Evolutionary conservation across 352 stramenopile genomes (phyloP).

Genomic region (Phytophthora citricola): DNA sequence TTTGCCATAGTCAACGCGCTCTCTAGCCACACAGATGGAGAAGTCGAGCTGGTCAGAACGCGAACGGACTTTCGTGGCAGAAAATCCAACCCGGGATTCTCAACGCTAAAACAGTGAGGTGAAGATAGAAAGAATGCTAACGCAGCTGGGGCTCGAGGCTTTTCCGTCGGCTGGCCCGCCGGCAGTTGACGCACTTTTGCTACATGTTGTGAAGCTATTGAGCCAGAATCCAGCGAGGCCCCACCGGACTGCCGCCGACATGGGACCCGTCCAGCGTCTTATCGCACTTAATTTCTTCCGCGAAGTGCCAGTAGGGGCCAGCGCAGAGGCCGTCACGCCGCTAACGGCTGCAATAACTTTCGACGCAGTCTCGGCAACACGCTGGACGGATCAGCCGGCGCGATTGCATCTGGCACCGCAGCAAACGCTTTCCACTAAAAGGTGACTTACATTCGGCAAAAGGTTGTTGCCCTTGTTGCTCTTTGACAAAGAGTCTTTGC

Average conservation of each 20-base stretch:
- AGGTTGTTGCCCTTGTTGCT: too few relatives aligned
- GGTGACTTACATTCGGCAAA: too few relatives aligned
- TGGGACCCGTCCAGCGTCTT: constrained; percentile 5
- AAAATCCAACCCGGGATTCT: constrained; percentile 32
- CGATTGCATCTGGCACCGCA: constrained; percentile 6
- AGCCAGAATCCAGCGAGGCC: constrained; percentile 26
- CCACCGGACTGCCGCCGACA: constrained; percentile 13
- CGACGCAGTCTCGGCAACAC: constrained; percentile 13
- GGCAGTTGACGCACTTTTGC: neutral
- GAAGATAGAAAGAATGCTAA: constrained; percentile 20
- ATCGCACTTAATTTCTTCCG: constrained; percentile 17
- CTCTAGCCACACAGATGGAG: constrained; percentile 29
- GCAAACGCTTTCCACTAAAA: constrained; percentile 6
- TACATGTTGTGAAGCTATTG: constrained; percentile 24
- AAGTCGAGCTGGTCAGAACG: constrained; percentile 22
- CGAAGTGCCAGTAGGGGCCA: constrained; percentile 14
- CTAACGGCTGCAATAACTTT: constrained; percentile 24
- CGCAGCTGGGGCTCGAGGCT: neutral
- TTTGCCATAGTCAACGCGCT: constrained; percentile 14
- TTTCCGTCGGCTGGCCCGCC: too few relatives aligned
- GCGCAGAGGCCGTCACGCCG: constrained; percentile 3
- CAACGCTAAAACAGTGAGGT: constrained; percentile 15
- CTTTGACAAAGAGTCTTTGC: neutral
- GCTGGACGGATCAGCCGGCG: constrained; percentile 36
- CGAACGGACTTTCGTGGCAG: constrained; percentile 27